Evolutionary conservation across 1,284 basidiomycete genomes (phyloP), one percentile per base, ranked within the genome.

Genomic region (Coriolopsis trogii): DNA sequence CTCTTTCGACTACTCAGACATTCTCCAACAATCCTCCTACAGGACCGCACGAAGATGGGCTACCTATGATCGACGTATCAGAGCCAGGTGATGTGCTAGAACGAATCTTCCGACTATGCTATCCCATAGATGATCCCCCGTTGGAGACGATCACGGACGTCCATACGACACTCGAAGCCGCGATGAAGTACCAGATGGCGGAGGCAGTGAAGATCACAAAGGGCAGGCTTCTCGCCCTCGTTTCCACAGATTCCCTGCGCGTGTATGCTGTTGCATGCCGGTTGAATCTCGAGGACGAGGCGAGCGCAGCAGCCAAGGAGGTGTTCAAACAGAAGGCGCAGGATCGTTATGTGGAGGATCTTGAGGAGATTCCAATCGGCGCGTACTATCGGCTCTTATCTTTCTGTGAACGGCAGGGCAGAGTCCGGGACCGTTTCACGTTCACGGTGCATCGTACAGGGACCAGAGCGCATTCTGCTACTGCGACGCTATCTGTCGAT

Each of bases 141-240:
- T 21, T 56, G n/a, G 37, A 43, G 4, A 44, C 33, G 16, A 25
- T 54, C n/a, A 25, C 20, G 24, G 49, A 51, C 21, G 36, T 45
- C 25, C 41, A 46, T 20, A 34, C 48, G 7, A 45, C 52, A 8
- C 39, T 59, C 36, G 29, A 51, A 15, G 57, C 59, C 2, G 54
- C 57, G 24, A 28, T 46, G 18, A 61, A 61, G 43, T 63, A 61
- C 46, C 44, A 50, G 33, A 61, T 63, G 59, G 57, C 48, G 16
- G 46, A 34, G 42, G 49, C 53, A 6, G 30, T 54, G 12, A 25
- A 30, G n/a, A n/a, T 40, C 21, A 10, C 59, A 15, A 46, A 33
- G 21, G 34, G 42, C 16, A 41, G 44, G 8, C 56, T 61, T 6
- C 33, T 41, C 33, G 41, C 45, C 1, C 42, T 58, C 24, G 41